A percentile compares a stretch with the other conserved stretches of the same genome.
Conservation (phyloP, 2,329 filamentous ascomycete genomes). For the Xylariaceae sp. region DNA sequence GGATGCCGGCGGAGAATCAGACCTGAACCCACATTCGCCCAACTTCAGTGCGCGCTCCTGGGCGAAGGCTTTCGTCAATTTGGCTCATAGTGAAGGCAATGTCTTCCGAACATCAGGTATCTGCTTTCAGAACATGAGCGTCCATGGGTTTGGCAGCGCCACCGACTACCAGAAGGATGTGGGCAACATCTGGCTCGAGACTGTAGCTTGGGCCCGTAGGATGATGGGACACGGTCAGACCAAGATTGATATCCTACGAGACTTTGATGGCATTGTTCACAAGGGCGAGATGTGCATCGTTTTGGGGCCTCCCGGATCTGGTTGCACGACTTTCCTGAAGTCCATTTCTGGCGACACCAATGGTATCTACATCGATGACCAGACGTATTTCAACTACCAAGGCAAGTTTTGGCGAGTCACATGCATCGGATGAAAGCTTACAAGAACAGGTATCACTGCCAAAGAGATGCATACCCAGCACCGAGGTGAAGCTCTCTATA, state of each 20-base stretch:
- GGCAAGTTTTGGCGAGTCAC: slow-evolving; percentile 34
- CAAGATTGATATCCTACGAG: slow-evolving; percentile 63
- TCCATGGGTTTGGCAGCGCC: slow-evolving; percentile 61
- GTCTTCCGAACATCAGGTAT: slow-evolving; percentile 59
- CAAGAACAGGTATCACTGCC: slow-evolving; percentile 52
- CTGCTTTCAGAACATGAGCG: slow-evolving; percentile 62
- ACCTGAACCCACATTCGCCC: slow-evolving; percentile 47
- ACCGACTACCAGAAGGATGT: slow-evolving; percentile 71
- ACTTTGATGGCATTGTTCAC: slow-evolving; percentile 64
- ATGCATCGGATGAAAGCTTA: slow-evolving; percentile 6
- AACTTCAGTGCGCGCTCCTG: slow-evolving; percentile 54
- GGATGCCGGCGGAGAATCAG: slow-evolving; percentile 41
- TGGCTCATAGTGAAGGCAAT: slow-evolving; percentile 48
- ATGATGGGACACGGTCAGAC: slow-evolving; percentile 48
- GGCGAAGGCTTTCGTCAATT: slow-evolving; percentile 55
- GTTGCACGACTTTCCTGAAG: slow-evolving; percentile 82
- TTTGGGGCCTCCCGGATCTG: slow-evolving; percentile 66
- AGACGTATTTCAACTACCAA: slow-evolving; percentile 78
- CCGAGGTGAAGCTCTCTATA: slow-evolving; percentile 83
- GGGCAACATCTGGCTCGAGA: slow-evolving; percentile 55
- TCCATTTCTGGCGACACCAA: slow-evolving; percentile 79
- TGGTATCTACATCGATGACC: slow-evolving; percentile 68
- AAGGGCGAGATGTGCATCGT: slow-evolving; percentile 74
- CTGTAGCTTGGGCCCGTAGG: slow-evolving; percentile 38
- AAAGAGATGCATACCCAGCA: slow-evolving; percentile 74